Base-by-base conservation (phyloP, 2,329 filamentous ascomycete genomes). In the Dactylonectria estremocensis region DNA sequence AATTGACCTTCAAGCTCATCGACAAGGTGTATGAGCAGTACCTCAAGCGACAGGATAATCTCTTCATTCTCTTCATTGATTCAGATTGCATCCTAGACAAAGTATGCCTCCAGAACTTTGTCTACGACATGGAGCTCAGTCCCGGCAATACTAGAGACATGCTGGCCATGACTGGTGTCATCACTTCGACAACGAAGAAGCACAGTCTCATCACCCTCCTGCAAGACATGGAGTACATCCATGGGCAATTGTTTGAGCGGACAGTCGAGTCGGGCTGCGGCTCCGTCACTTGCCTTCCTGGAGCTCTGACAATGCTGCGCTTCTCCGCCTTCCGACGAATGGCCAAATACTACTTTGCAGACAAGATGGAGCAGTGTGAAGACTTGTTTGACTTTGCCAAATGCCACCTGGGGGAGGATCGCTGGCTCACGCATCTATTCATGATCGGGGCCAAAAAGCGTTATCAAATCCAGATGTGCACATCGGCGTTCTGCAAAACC, bases 341-440 rank as follows among this genome's bases (percentile, higher is more conserved):
- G 95, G 94, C 95, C 77, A 97, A 97, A 78, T 97, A 97, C 83
- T 98, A 99, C 83, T 99, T 99, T 80, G 95, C 95, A 45, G 95
- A 98, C 82, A 97, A 97, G 80, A 94, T 95, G 5, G 95, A 97
- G 80, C 93, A 97, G 77, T 97, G 95, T 77, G 94, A 97, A 67
- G 95, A 98, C 80, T 86, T 98, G 13, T 99, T 99, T 78, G 95
- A 99, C 79, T 98, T 95, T 78, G 95, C 94, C 64, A 98, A 98
- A 83, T 95, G 93, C 76, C 95, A 98, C 82, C 83, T 98, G 49
- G 96, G 96, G 45, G 96, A 98, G 81, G 96, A 99, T 81, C 89
- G 95, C 70, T 98, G 95, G 95, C 88, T 98, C 64, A 99, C 95
- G 1, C 96, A 99, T 84, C 87, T 99, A 66, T 98, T 99, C 86